Base-by-base conservation (phyloP, 2,329 filamentous ascomycete species). In the Colletotrichum chrysophilum region DNA sequence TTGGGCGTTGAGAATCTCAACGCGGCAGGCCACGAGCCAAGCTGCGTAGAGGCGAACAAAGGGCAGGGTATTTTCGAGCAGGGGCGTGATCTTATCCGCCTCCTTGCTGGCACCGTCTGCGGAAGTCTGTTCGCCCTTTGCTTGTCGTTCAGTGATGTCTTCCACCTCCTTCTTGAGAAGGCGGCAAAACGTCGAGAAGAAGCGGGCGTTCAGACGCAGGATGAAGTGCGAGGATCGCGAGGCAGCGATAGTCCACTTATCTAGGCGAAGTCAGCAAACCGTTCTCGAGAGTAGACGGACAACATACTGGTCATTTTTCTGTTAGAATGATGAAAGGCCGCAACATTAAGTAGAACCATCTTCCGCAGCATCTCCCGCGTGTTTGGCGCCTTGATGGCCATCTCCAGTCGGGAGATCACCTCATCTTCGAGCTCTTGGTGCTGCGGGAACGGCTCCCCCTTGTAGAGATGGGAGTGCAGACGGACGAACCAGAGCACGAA, bases 401-500 rank as follows among this genome's bases (percentile, higher is more conserved):
- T 90, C 64, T 93, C 90, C 48, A 98, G 87, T 66, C 96, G 94
- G 79, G 94, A 93, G 76, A 98, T 88, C 14, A 98, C 94, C 82
- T 98, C 95, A 74, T 92, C 92, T 84, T 98, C 96, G 32, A 98
- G 87, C 82, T 98, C 96, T 70, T 93, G 91, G 78, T 96, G 94
- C 76, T 93, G 92, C 1, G 91, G 86, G 79, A 97, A 96, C 60
- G 92, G 89, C 75, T 93, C 89, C 36, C 95, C 96, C 76, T 93
- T 93, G 85, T 94, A 96, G 83, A 95, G 96, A 81, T 94, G 92
- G 64, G 95, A 95, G 82, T 98, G 96, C 58, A 98, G 90, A 79
- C 94, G 93, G 75, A 96, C 91, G 80, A 98, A 98, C 93, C 96
- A 97, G 67, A 92, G 91, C 62, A 93, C 88, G 71, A 98, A 89